These are phyloP conservation scores for Alternaria angustiovoidea DNA, from an alignment of 2,329 filamentous ascomycete species.

Conservation along the genomic window DNA sequence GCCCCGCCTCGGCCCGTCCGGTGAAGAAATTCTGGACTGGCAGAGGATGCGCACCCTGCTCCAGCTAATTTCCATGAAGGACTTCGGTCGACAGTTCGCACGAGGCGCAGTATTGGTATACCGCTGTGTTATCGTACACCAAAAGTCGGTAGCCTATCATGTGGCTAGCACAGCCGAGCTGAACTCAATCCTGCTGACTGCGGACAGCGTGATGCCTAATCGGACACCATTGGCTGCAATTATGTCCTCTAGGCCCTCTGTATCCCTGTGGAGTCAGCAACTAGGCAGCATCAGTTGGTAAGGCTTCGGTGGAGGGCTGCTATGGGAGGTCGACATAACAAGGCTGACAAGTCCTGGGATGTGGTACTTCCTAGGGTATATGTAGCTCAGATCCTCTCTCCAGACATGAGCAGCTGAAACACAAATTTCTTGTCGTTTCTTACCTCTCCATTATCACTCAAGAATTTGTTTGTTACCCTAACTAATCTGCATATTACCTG, in stretches of 20 bases:
- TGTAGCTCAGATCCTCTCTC: not conserved
- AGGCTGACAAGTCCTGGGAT: slow-evolving; percentile 4
- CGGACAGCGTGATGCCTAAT: not conserved
- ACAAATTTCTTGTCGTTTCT: not conserved
- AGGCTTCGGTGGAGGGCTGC: slow-evolving; percentile 1
- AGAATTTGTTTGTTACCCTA: not conserved
- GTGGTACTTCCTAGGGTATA: not conserved
- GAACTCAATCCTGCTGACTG: slow-evolving; percentile 5
- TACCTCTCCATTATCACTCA: not conserved
- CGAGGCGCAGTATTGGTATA: not conserved
- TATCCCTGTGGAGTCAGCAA: slow-evolving; percentile 10
- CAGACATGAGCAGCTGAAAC: not conserved
- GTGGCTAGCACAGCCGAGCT: slow-evolving; percentile 16
- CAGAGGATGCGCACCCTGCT: not conserved
- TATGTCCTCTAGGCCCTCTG: not conserved
- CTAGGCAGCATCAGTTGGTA: slow-evolving; percentile 5
- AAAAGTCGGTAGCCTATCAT: not conserved
- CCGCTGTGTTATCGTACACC: not conserved
- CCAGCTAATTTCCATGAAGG: not conserved
- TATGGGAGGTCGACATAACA: not conserved
- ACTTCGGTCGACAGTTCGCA: not conserved
- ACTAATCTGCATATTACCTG: not conserved
- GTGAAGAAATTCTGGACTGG: not conserved
- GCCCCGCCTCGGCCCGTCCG: not conserved
- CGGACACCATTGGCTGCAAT: not conserved